A percentile compares a stretch with the other conserved stretches of the same genome.
These are phyloP conservation scores for Aspergillus amoenus DNA, from an alignment of 2,329 filamentous ascomycete species.

Conservation along the genomic window DNA sequence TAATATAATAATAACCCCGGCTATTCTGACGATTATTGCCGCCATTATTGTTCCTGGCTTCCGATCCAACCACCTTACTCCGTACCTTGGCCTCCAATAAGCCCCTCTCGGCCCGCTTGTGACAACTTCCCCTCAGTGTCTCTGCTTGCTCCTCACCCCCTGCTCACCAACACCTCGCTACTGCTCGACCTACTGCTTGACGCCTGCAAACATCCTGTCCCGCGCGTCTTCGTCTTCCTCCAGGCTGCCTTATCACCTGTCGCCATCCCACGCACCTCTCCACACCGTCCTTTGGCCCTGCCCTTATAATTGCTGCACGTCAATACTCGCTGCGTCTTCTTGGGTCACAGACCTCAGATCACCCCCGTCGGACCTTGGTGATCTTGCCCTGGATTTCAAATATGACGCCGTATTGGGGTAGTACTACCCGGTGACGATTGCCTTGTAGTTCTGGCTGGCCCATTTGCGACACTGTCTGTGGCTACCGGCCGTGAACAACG, in stretches of 20 bases:
- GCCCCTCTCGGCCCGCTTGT: conserved; percentile 23
- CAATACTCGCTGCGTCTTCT: conserved; percentile 1
- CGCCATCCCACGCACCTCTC: not conserved
- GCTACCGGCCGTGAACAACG: conserved; percentile 39
- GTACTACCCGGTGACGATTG: conserved; percentile 38
- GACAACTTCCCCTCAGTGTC: conserved; percentile 9
- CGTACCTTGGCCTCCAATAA: conserved; percentile 14
- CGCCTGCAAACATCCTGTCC: conserved; percentile 29
- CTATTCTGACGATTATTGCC: conserved; percentile 4
- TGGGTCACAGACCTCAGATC: conserved; percentile 15
- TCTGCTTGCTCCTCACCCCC: conserved; percentile 1
- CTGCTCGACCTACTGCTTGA: conserved; percentile 17
- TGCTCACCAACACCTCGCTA: not conserved
- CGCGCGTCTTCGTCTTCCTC: conserved; percentile 5
- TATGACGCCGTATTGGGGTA: conserved; percentile 39
- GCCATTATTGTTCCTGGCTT: conserved; percentile 11
- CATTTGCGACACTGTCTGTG: conserved; percentile 36
- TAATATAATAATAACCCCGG: not conserved
- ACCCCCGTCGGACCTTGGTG: conserved; percentile 17
- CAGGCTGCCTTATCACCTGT: conserved; percentile 4
- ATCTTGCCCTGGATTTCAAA: conserved; percentile 25
- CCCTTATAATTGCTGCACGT: not conserved
- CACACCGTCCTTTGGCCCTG: not conserved
- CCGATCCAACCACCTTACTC: conserved; percentile 11
- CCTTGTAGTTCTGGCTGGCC: conserved; percentile 38